phyloP scores from a whole-genome alignment of 306 rosid genomes.

The Alnus glutinosa region DNA sequence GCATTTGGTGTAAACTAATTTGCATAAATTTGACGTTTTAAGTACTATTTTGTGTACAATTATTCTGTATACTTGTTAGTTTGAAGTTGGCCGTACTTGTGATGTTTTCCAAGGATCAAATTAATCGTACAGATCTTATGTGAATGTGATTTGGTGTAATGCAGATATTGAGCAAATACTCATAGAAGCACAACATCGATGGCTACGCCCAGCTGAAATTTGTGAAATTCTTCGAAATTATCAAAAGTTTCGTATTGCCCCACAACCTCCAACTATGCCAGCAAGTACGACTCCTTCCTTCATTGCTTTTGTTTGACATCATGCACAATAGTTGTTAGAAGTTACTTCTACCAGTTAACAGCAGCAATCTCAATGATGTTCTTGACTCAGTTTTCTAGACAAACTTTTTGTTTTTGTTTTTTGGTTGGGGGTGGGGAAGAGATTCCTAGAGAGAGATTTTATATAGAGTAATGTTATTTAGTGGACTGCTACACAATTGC shows the following conservation, averaged over 20 bases:
- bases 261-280: slow-evolving; percentile 71
- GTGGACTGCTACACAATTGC: no score
- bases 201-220: slow-evolving; percentile 91
- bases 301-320: slow-evolving; percentile 4
- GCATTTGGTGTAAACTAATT: neutral
- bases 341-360: slow-evolving; percentile 8
- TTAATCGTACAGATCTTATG: slow-evolving; percentile 5
- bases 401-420: neutral
- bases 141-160: slow-evolving; percentile 31
- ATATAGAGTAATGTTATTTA: neutral
- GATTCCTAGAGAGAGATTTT: neutral
- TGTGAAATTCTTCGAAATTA: slow-evolving; percentile 77
- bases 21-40: neutral
- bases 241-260: slow-evolving; percentile 46
- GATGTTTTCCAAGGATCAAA: neutral
- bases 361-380: neutral
- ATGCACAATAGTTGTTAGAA: neutral
- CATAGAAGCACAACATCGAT: slow-evolving; percentile 77
- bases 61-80: neutral
- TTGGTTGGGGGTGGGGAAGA: neutral
- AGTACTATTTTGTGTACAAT: neutral
- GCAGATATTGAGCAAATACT: slow-evolving; percentile 67
- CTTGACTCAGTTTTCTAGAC: slow-evolving; percentile 14
- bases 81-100: neutral
- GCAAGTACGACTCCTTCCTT: slow-evolving; percentile 53